Evolutionary conservation across 352 stramenopile genomes (phyloP), one percentile per base, ranked within the genome.

Genomic region (Phytophthora hibernalis): DNA sequence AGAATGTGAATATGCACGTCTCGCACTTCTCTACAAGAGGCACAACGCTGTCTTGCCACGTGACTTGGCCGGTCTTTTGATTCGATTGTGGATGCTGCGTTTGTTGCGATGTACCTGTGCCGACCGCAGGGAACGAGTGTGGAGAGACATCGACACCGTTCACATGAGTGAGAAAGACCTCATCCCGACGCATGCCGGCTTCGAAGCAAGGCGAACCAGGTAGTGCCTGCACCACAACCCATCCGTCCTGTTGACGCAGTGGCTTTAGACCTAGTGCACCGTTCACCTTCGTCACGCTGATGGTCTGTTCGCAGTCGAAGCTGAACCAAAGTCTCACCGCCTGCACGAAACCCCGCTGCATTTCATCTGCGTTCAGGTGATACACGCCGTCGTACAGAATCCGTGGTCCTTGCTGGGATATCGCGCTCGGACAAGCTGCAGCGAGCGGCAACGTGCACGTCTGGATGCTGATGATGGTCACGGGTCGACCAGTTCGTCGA

Each of bases 1-100:
- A 93, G 61, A 88, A 92, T 37, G 85, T 93, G 57, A 91, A 90
- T 37, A 91, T 88, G 62, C 83, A 93, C 1, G 82, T 90, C 58
- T 93, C 82, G 53, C 70, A 80, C 52, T 90, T 86, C 43, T 92
- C 82, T 20, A 93, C 83, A 24, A 92, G 77, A 15, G 83, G 83
- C 33, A 93, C 74, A 13, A 92, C 83, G 68, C 80, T 90, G 44
- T 91, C 85, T 48, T 90, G 88, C 83, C 81, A 91, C 20, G 82
- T 92, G 47, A 84, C 72, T 44, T 80, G 76, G 6, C 52, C 68
- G 9, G 54, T 74, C 54, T 71, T 56, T 60, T 66, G 58, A 37
- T 61, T 65, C 48, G 54, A 30, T 35, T 72, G 62, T 6, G 43
- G 35, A 38, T 70, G 37, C 50, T 76, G 68, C 5, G 63, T 33